These are phyloP conservation scores for Penicillium sp. DNA, from an alignment of 2,329 filamentous ascomycete genomes.

Conservation along the genomic window DNA sequence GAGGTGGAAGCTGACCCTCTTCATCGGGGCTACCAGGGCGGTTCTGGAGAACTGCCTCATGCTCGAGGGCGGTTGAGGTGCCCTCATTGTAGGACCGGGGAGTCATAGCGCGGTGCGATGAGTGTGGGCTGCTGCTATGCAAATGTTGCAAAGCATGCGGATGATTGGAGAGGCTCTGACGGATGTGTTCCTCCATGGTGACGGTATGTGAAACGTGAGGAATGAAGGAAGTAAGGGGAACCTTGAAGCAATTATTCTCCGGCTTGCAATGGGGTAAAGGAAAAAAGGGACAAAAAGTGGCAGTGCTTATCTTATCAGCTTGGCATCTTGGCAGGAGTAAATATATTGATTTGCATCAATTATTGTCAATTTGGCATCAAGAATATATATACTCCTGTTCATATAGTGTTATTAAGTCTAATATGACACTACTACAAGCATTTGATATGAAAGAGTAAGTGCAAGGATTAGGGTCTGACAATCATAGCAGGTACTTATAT, in stretches of 20 bases:
- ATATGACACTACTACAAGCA: too few relatives aligned
- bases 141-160: conserved; percentile 27
- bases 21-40: conserved; percentile 37
- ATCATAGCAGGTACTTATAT: too few relatives aligned
- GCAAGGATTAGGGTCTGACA: too few relatives aligned
- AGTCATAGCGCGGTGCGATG: conserved; percentile 22
- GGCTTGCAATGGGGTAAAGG: neutral
- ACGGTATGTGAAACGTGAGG: neutral
- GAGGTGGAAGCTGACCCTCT: conserved; percentile 52
- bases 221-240: neutral
- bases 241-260: neutral
- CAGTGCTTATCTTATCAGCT: conserved; percentile 17
- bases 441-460: too few relatives aligned
- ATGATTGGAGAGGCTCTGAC: conserved; percentile 30
- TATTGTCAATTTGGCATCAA: neutral
- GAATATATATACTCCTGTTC: neutral
- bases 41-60: conserved; percentile 25
- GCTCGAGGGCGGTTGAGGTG: conserved; percentile 46
- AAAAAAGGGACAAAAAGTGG: conserved; percentile 1
- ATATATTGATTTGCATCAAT: neutral
- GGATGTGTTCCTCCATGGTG: conserved; percentile 30
- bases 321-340: neutral
- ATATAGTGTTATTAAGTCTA: too few relatives aligned
- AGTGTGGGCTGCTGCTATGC: conserved; percentile 21
- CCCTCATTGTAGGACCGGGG: conserved; percentile 32